These are phyloP conservation scores for Parastagonospora avenae DNA, from an alignment of 2,329 filamentous ascomycete species.

Conservation along the genomic window DNA sequence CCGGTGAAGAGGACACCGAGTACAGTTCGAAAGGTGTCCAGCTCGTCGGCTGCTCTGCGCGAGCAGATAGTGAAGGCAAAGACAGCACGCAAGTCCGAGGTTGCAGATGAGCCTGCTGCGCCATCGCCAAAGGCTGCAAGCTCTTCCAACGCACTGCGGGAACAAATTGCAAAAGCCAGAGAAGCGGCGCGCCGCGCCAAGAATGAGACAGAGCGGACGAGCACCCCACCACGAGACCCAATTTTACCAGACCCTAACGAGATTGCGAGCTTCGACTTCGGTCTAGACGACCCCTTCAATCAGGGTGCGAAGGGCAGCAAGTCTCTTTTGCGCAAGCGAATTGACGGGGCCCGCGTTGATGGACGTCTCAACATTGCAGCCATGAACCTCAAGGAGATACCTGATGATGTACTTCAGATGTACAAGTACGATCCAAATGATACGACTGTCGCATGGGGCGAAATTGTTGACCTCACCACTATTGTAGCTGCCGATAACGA, in stretches of 20 bases:
- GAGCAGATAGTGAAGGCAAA: conserved; percentile 94
- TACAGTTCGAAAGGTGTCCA: conserved; percentile 54
- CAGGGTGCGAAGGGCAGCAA: conserved; percentile 64
- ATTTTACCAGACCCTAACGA: conserved; percentile 39
- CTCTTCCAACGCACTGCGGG: conserved; percentile 79
- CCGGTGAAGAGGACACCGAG: conserved; percentile 40
- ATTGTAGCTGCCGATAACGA: conserved; percentile 92
- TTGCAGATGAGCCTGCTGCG: conserved; percentile 7
- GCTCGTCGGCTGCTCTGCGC: conserved; percentile 79
- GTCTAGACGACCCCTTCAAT: conserved; percentile 73
- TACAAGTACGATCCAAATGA: conserved; percentile 75
- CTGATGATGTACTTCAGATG: conserved; percentile 84
- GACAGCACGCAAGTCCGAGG: conserved; percentile 64
- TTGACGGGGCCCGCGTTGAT: conserved; percentile 73
- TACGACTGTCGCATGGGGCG: conserved; percentile 77
- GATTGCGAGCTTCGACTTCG: conserved; percentile 61
- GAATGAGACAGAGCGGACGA: conserved; percentile 26
- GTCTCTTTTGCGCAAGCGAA: conserved; percentile 73
- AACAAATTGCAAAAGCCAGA: conserved; percentile 92
- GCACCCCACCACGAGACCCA: conserved; percentile 36
- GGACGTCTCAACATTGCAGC: conserved; percentile 89
- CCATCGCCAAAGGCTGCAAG: conserved; percentile 56
- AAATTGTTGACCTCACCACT: conserved; percentile 83
- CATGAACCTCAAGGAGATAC: conserved; percentile 78
- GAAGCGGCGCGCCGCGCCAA: conserved; percentile 63